These are phyloP conservation scores for Xylariaceae sp. DNA, from an alignment of 2,329 filamentous ascomycete genomes.

Conservation along the genomic window DNA sequence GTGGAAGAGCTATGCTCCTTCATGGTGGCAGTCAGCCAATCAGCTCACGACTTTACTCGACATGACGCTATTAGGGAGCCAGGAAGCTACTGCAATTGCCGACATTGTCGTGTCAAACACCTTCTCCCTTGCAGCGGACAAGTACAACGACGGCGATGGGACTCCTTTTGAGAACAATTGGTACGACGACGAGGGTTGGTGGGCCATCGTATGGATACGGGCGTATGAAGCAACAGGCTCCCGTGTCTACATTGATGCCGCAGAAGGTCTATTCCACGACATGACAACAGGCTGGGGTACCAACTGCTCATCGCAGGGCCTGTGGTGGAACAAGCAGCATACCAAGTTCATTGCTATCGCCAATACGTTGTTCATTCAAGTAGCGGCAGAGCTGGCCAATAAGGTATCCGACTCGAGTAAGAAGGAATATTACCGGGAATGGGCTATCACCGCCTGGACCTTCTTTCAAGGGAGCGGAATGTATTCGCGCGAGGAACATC, in stretches of 20 bases:
- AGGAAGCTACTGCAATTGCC: not conserved
- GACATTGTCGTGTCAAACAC: not conserved
- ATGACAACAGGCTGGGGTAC: slow-evolving; percentile 1
- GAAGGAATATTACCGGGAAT: not conserved
- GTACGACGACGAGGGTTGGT: slow-evolving; percentile 1
- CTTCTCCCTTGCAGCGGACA: not conserved
- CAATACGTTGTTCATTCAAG: slow-evolving; percentile 1
- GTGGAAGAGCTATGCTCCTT: not conserved
- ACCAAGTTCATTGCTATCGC: not conserved
- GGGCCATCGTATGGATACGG: not conserved
- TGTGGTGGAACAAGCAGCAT: slow-evolving; percentile 1
- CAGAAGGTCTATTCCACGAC: not conserved
- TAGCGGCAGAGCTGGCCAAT: not conserved
- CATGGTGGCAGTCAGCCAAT: slow-evolving; percentile 3
- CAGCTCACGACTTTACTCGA: slow-evolving; percentile 1
- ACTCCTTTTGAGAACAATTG: not conserved
- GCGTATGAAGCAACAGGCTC: not conserved
- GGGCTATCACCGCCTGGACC: not conserved
- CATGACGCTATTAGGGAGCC: not conserved
- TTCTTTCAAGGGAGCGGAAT: not conserved
- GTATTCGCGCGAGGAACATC: not conserved
- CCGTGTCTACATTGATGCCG: not conserved
- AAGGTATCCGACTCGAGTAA: not conserved
- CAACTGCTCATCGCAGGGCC: not conserved
- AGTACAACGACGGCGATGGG: not conserved